A percentile compares a stretch with the other conserved stretches of the same genome.
Evolutionary conservation across 768 basidiomycete species (phyloP).

Genomic region (Termitomyces sp.): DNA sequence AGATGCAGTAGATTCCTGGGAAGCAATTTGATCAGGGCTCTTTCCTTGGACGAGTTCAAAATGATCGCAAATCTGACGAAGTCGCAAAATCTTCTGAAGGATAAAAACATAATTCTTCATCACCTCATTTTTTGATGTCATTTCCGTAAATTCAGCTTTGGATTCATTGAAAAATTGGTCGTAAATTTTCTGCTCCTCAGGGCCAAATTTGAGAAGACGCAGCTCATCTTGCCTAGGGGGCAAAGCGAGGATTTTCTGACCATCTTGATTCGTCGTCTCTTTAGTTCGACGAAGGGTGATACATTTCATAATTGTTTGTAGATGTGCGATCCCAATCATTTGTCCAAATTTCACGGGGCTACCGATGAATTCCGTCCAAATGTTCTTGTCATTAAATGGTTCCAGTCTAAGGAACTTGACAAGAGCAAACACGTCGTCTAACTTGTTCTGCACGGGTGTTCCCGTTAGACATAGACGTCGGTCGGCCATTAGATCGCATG

Average conservation of each 20-base stretch:
- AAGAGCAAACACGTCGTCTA: slow-evolving; percentile 96
- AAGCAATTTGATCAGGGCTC: slow-evolving; percentile 34
- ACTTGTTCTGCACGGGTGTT: slow-evolving; percentile 98
- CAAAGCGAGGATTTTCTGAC: slow-evolving; percentile 79
- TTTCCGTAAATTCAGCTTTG: slow-evolving; percentile 85
- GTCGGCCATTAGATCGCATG: slow-evolving; percentile 91
- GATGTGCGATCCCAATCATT: slow-evolving; percentile 81
- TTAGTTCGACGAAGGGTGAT: slow-evolving; percentile 97
- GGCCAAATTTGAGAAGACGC: slow-evolving; percentile 77
- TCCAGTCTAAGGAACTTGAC: slow-evolving; percentile 92
- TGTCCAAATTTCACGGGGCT: slow-evolving; percentile 91
- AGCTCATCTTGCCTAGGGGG: slow-evolving; percentile 90
- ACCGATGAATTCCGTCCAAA: slow-evolving; percentile 93
- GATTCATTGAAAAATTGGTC: slow-evolving; percentile 85
- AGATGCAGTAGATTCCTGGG: slow-evolving; percentile 45
- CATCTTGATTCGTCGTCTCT: slow-evolving; percentile 76
- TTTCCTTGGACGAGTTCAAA: slow-evolving; percentile 83
- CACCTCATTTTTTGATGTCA: slow-evolving; percentile 85
- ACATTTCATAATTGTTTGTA: slow-evolving; percentile 96
- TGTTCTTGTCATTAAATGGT: slow-evolving; percentile 89
- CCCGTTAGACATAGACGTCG: slow-evolving; percentile 94
- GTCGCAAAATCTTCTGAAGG: slow-evolving; percentile 89
- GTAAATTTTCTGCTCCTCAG: slow-evolving; percentile 81
- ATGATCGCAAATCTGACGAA: slow-evolving; percentile 98
- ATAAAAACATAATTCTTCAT: slow-evolving; percentile 99